phyloP scores from a whole-genome alignment of 225 moss, liverwort and hornwort genomes.

The Bryoerythrophyllum caledonicum region DNA sequence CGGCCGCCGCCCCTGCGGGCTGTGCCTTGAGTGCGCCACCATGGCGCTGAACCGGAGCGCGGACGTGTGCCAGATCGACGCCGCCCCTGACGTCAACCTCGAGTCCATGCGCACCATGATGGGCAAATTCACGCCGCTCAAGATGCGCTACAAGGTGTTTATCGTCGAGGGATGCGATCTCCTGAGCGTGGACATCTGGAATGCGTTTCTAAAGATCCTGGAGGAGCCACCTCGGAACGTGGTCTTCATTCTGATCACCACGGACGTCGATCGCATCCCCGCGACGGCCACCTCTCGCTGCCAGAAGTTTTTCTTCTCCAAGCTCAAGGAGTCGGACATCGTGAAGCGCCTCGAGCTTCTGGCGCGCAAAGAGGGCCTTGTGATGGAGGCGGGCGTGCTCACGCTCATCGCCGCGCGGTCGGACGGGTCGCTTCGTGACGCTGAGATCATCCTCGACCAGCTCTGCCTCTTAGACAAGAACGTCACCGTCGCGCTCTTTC shows the following conservation, averaged over 20 bases:
- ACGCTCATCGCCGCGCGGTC: conserved; percentile 66
- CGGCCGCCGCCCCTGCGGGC: conserved; percentile 64
- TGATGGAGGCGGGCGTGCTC: conserved; percentile 62
- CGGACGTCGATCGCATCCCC: conserved; percentile 77
- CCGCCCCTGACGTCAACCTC: conserved; percentile 50
- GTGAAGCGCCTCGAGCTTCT: conserved; percentile 57
- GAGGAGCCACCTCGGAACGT: conserved; percentile 81
- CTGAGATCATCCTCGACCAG: conserved; percentile 83
- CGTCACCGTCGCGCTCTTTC: conserved; percentile 64
- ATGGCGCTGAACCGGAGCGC: conserved; percentile 44
- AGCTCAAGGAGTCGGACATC: conserved; percentile 76
- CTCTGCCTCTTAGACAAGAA: conserved; percentile 74
- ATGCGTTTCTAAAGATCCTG: conserved; percentile 70
- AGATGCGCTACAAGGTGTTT: conserved; percentile 65
- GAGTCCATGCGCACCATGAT: conserved; percentile 60
- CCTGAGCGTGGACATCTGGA: conserved; percentile 74
- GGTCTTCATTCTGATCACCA: conserved; percentile 85
- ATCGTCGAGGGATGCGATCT: conserved; percentile 83
- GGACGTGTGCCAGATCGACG: conserved; percentile 78
- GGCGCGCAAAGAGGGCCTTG: conserved; percentile 57
- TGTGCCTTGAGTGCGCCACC: conserved; percentile 62
- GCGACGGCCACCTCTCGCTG: conserved; percentile 70
- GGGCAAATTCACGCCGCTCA: conserved; percentile 62
- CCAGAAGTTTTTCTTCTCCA: conserved; percentile 82
- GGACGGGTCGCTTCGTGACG: conserved; percentile 90